Base-by-base conservation (phyloP, 2,329 filamentous ascomycete species). In the Chaetomium globosum region DNA sequence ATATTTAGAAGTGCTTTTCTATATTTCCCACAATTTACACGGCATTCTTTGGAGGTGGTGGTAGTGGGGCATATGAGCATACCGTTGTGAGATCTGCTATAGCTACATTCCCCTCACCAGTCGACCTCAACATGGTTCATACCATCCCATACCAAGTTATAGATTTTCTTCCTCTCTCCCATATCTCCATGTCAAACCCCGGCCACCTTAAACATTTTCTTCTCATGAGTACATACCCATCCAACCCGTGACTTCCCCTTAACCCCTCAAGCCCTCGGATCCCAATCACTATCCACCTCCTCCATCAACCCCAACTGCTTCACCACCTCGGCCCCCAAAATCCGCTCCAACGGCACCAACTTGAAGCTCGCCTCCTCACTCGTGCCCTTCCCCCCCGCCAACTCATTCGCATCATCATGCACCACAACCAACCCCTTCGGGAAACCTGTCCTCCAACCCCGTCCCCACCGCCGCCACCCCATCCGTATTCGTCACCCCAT, bases 291-390 rank as follows among this genome's bases (percentile, higher is more conserved):
- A 51, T 64, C 61, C 46, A 67, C 65, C 57, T 64, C 12, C 5
- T 58, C 61, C 65, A 67, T 26, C 57, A 67, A 49, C 4, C 54
- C 58, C 46, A 64, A 21, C 39, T 39, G 3, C 54, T 23, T 61
- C 33, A 67, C 53, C 16, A 57, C 65, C 10, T 67, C 61, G 2
- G 65, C 61, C 30, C 65, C 65, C 4, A 67, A 8, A 4, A 67
- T 36, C 28, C n/a, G 56, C 6, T 61, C 65, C 61, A 67, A 36
- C 33, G 61, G 58, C 12, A 67, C 58, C 52, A 67, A n/a, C 65
- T 67, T 67, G 13, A 67, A 67, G 53, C 65, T 67, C 33, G 61
- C 65, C 65, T 59, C 61, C n/a, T 28, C 57, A 13, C 65, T 67
- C 33, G 65, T 67, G n/a, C 65, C 65, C 10, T 54, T 31, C 26